A percentile compares a stretch with the other conserved stretches of the same genome.
Conservation (phyloP, 2,329 filamentous ascomycete species). For the Chaetomium globosum region DNA sequence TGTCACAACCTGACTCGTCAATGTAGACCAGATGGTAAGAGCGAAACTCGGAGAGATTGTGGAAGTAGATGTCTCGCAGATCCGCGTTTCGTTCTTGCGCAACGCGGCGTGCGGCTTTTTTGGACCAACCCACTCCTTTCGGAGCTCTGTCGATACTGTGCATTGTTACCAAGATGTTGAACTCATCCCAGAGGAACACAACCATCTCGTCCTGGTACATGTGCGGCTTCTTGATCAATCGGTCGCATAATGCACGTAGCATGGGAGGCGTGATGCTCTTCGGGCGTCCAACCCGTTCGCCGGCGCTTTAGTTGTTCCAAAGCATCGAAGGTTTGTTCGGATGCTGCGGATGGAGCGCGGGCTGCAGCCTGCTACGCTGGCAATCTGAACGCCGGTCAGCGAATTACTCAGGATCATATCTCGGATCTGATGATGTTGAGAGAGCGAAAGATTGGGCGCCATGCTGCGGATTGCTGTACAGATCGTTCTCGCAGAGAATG, state of each 20-base stretch:
- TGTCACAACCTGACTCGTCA: slow-evolving; percentile 46
- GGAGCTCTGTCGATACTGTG: slow-evolving; percentile 16
- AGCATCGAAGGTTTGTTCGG: slow-evolving; percentile 13
- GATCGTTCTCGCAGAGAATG: too few species aligned
- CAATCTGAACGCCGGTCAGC: slow-evolving; percentile 4
- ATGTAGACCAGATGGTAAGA: slow-evolving; percentile 44
- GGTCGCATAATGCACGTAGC: slow-evolving; percentile 14
- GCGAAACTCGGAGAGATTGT: slow-evolving; percentile 41
- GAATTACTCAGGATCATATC: slow-evolving; percentile 9
- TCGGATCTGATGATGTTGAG: slow-evolving; percentile 1
- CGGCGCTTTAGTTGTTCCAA: slow-evolving; percentile 13
- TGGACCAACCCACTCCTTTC: slow-evolving; percentile 15
- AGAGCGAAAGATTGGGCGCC: slow-evolving; percentile 7
- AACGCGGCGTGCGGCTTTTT: slow-evolving; percentile 34
- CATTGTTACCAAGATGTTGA: slow-evolving; percentile 20
- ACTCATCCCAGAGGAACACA: slow-evolving; percentile 31
- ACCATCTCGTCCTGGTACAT: slow-evolving; percentile 34
- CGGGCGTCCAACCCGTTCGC: slow-evolving; percentile 18
- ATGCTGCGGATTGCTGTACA: background rate
- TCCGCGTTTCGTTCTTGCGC: slow-evolving; percentile 39
- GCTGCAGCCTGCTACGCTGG: slow-evolving; percentile 1
- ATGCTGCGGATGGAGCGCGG: slow-evolving; percentile 2
- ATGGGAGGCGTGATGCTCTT: slow-evolving; percentile 21
- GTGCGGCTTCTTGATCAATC: slow-evolving; percentile 26
- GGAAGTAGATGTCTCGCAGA: slow-evolving; percentile 43